These are phyloP conservation scores for Trypanosoma cruzi DNA, from an alignment of 208 protist genomes.

Conservation along the genomic window DNA sequence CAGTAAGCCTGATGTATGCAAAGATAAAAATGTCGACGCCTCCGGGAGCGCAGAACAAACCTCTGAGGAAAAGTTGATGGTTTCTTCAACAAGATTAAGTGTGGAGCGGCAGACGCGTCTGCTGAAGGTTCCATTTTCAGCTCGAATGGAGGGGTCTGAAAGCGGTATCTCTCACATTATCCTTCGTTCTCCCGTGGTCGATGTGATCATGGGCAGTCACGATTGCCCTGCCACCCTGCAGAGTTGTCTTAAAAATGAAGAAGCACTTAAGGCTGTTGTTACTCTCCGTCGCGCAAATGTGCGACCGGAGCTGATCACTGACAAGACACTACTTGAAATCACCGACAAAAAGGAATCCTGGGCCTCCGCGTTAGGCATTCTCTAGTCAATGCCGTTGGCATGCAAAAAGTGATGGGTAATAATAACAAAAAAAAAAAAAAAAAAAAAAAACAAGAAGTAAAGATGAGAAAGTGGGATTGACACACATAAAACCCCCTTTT, in stretches of 20 bases:
- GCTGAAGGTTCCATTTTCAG: conserved; percentile 53
- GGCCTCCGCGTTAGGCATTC: conserved; percentile 47
- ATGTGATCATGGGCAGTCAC: conserved; percentile 13
- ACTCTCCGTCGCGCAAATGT: conserved; percentile 62
- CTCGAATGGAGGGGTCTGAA: conserved; percentile 45
- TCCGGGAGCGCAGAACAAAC: neutral
- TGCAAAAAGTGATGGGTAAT: neutral
- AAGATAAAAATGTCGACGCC: neutral
- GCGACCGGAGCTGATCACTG: conserved; percentile 51
- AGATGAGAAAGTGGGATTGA: neutral
- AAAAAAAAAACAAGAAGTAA: neutral
- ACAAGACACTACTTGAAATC: conserved; percentile 49
- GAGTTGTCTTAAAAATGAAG: conserved; percentile 31
- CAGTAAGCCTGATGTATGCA: neutral
- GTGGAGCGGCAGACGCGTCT: neutral
- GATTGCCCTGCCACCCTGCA: conserved; percentile 37
- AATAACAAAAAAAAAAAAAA: neutral
- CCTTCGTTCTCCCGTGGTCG: conserved; percentile 47
- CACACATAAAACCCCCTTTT: neutral
- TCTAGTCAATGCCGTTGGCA: conserved; percentile 25
- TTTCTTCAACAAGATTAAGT: neutral
- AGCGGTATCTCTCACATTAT: conserved; percentile 53
- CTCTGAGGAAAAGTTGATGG: neutral
- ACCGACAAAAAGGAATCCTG: conserved; percentile 46
- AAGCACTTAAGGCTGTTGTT: conserved; percentile 56